phyloP scores from a whole-genome alignment of 106 monocot species.

The Triglochin maritima region DNA sequence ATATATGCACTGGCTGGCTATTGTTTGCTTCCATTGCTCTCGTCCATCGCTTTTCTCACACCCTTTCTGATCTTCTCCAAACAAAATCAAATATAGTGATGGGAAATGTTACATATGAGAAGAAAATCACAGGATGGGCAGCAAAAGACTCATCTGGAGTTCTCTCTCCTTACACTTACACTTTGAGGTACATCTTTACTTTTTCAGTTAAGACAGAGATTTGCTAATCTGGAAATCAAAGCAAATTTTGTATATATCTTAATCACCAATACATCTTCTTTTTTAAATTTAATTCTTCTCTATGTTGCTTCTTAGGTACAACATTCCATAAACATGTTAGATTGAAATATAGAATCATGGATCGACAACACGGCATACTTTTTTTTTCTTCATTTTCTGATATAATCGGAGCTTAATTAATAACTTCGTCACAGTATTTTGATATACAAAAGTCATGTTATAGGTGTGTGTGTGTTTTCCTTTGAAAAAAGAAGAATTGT shows the following conservation, averaged over 20 bases:
- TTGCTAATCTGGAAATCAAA: no score
- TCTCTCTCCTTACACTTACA: slow-evolving; percentile 65
- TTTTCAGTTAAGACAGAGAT: neutral
- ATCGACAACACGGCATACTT: no score
- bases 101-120: slow-evolving; percentile 44
- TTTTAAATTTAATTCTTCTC: neutral
- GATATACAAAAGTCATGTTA: no score
- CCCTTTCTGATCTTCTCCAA: neutral
- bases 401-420: no score
- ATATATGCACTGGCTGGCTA: neutral
- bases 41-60: neutral
- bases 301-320: neutral
- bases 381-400: no score
- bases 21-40: neutral
- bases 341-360: no score
- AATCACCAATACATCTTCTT: neutral
- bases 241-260: neutral
- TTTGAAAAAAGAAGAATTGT: no score
- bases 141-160: slow-evolving; percentile 61
- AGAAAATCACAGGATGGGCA: slow-evolving; percentile 54
- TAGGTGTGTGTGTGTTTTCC: no score
- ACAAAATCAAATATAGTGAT: slow-evolving; percentile 14
- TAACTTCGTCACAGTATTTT: no score
- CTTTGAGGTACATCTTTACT: slow-evolving; percentile 37
- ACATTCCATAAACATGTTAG: no score